These are phyloP conservation scores for Albifimbria verrucaria DNA, from an alignment of 2,329 filamentous ascomycete genomes.

Conservation along the genomic window DNA sequence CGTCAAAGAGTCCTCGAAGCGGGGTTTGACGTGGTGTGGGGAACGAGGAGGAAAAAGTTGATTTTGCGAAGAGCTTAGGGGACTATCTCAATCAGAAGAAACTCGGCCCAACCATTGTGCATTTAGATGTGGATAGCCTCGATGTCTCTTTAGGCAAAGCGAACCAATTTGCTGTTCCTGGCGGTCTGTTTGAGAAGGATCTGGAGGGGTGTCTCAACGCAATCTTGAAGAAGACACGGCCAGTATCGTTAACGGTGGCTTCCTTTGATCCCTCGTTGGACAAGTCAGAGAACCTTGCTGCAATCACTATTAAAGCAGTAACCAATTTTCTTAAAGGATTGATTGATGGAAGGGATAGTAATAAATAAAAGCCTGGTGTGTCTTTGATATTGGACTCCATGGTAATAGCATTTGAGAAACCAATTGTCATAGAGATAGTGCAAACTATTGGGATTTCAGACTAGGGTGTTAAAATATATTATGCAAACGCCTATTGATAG, in stretches of 20 bases:
- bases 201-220: constrained; percentile 14
- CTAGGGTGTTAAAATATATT: too few species aligned
- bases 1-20: constrained; percentile 24
- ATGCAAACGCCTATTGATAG: too few species aligned
- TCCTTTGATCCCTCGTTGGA: constrained; percentile 20
- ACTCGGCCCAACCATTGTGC: constrained; percentile 21
- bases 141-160: constrained; percentile 29
- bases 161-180: constrained; percentile 31
- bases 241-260: constrained; percentile 15
- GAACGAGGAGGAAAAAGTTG: constrained; percentile 10
- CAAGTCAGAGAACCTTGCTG: constrained; percentile 6
- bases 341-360: background rate
- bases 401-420: too few species aligned
- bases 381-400: too few species aligned
- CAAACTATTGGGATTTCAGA: too few species aligned
- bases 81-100: constrained; percentile 9
- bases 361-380: background rate
- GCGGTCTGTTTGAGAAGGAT: constrained; percentile 26
- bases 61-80: constrained; percentile 12
- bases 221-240: constrained; percentile 11
- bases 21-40: constrained; percentile 26
- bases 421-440: too few species aligned
- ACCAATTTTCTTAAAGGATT: background rate
- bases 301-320: background rate
- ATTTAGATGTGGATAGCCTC: constrained; percentile 32